phyloP scores from a whole-genome alignment of 2,329 filamentous ascomycete species.

The Alternaria solani region DNA sequence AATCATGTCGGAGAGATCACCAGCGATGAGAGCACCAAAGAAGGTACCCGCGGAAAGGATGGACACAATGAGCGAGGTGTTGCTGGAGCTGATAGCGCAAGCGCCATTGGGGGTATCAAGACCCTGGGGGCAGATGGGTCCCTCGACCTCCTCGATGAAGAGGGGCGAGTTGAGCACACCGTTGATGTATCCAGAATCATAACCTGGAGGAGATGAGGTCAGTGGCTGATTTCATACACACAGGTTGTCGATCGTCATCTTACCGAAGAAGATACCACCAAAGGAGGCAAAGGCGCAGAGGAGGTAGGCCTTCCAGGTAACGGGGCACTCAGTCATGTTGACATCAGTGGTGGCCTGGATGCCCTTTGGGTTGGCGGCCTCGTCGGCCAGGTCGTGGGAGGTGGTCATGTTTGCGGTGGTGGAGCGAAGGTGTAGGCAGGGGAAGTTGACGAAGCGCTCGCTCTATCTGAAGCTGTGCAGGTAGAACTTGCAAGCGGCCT shows the following conservation, averaged over 20 bases:
- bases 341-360: slow-evolving; percentile 6
- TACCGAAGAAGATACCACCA: slow-evolving; percentile 69
- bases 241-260: neutral
- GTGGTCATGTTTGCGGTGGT: neutral
- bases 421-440: neutral
- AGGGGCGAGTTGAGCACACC: slow-evolving; percentile 62
- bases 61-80: slow-evolving; percentile 78
- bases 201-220: slow-evolving; percentile 56
- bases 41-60: slow-evolving; percentile 85
- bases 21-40: slow-evolving; percentile 74
- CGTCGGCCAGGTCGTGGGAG: slow-evolving; percentile 1
- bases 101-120: neutral
- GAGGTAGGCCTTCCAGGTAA: slow-evolving; percentile 56
- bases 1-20: slow-evolving; percentile 70
- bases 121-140: slow-evolving; percentile 43
- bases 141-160: slow-evolving; percentile 46
- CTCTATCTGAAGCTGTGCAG: slow-evolving; percentile 1
- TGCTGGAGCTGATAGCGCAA: slow-evolving; percentile 7
- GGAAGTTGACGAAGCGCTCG: neutral
- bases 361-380: slow-evolving; percentile 5
- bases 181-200: slow-evolving; percentile 79
- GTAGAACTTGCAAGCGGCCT: slow-evolving; percentile 5
- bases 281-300: slow-evolving; percentile 59
- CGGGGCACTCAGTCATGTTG: slow-evolving; percentile 52
- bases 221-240: neutral